These are phyloP conservation scores for Jackrogersella multiformis DNA, from an alignment of 495 filamentous ascomycete species.

Conservation along the genomic window DNA sequence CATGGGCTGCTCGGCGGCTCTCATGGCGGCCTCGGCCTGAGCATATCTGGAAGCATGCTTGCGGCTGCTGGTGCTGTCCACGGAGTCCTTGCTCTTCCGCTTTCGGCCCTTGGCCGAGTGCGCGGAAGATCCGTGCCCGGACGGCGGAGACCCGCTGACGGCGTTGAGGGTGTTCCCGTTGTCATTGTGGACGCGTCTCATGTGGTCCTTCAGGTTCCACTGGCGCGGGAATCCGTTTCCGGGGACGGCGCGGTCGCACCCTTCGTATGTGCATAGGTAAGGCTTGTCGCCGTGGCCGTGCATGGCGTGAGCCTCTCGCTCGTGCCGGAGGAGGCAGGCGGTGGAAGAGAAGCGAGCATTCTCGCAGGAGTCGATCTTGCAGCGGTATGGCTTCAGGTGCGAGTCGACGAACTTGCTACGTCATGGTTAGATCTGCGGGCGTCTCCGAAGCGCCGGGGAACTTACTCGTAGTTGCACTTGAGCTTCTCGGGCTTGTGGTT, in stretches of 20 bases:
- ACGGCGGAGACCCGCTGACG: conserved; percentile 47
- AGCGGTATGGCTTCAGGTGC: conserved; percentile 91
- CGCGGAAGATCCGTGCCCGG: conserved; percentile 43
- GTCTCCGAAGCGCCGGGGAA: conserved; percentile 26
- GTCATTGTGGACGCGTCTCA: conserved; percentile 92
- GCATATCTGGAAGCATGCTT: conserved; percentile 52
- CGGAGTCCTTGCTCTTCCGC: conserved; percentile 59
- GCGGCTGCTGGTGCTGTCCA: conserved; percentile 52
- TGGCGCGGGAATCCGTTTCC: conserved; percentile 90
- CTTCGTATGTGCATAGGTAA: conserved; percentile 82
- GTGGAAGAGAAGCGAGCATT: conserved; percentile 89
- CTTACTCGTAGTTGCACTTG: conserved; percentile 98
- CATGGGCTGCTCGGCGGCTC: conserved; percentile 47
- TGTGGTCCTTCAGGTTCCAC: conserved; percentile 95
- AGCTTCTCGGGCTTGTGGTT: conserved; percentile 87
- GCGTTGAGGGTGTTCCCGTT: conserved; percentile 53
- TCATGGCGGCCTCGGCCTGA: conserved; percentile 43
- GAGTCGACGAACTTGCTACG: conserved; percentile 93
- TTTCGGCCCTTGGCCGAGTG: conserved; percentile 57
- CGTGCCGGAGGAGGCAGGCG: conserved; percentile 92
- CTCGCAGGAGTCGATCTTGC: conserved; percentile 80
- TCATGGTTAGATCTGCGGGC: conserved; percentile 49
- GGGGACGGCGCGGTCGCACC: conserved; percentile 79
- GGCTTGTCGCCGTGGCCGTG: conserved; percentile 93
- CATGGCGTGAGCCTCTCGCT: conserved; percentile 93